Conservation (phyloP, 371 early-diverging fungal species). For the Lichtheimia ramosa region DNA sequence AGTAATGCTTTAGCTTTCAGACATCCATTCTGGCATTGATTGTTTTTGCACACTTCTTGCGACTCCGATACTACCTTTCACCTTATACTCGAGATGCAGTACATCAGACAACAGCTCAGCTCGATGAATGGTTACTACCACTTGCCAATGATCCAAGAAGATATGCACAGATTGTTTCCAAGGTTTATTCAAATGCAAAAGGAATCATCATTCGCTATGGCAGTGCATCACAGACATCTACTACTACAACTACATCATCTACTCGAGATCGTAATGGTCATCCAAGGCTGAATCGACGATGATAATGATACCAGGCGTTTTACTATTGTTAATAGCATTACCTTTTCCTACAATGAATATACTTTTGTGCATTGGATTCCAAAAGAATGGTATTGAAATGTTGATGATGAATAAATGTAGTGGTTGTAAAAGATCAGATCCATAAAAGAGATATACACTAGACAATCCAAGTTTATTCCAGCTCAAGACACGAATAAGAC, state of each 20-base stretch:
- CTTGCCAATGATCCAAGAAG: slow-evolving; percentile 37
- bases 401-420: no score
- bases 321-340: no score
- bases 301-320: no score
- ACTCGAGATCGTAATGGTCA: background rate
- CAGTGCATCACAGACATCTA: slow-evolving; percentile 8
- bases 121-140: slow-evolving; percentile 58
- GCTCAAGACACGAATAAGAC: no score
- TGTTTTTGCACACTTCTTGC: slow-evolving; percentile 79
- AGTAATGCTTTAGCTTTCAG: slow-evolving; percentile 44
- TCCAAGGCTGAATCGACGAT: no score
- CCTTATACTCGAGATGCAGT: slow-evolving; percentile 63
- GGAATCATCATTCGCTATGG: slow-evolving; percentile 58
- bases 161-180: slow-evolving; percentile 28
- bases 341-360: no score
- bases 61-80: slow-evolving; percentile 77
- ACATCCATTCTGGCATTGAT: slow-evolving; percentile 77
- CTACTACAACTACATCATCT: background rate
- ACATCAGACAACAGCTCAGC: slow-evolving; percentile 38
- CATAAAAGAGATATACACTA: no score
- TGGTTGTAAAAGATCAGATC: no score
- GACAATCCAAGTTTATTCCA: no score
- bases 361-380: no score
- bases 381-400: no score
- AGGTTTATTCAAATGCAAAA: slow-evolving; percentile 52